Base-by-base conservation (phyloP, 208 protist genomes). In the Crithidia fasciculata region DNA sequence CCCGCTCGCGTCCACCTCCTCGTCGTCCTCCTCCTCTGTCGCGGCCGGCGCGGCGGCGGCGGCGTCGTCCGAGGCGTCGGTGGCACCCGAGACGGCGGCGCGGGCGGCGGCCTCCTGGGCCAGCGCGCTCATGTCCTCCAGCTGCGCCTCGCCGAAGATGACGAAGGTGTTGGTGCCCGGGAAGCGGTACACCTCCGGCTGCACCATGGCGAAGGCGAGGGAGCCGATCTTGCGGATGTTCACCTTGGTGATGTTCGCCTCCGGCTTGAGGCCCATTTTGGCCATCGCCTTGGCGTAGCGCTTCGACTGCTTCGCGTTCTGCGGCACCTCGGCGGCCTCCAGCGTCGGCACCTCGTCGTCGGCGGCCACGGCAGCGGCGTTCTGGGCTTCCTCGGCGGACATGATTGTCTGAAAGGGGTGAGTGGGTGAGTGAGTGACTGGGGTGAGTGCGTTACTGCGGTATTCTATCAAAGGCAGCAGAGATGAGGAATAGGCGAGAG, bases 161-260 rank as follows among this genome's bases (percentile, higher is more conserved):
- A 99, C 88, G 84, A 98, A 99, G 49, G 97, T 99, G 87, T 99
- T 98, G 41, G 92, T 95, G 68, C 84, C 87, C 18, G 96, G 87
- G 77, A 91, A 93, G 85, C 97, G 98, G 95, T 97, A 99, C 47
- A 99, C 97, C 85, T 99, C 98, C 39, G 98, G 98, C 75, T 95
- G 76, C 80, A 79, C 60, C 82, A 99, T 95, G 58, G 94, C 86
- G 79, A 99, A 98, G 72, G 96, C 86, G 65, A 98, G 86, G 19
- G 93, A 69, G 45, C 85, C 87, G 49, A 72, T 77, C 88, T 98
- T 98, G 87, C 93, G 94, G 53, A 99, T 91, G 64, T 95, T 98
- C 37, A 99, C 95, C 74, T 98, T 90, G 59, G 75, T 85, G 65
- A 99, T 92, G 81, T 96, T 98, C 8, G 76, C 18, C 55, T 99